Evolutionary conservation across 2,329 filamentous ascomycete species (phyloP).

Genomic region (Aspergillus sp.): DNA sequence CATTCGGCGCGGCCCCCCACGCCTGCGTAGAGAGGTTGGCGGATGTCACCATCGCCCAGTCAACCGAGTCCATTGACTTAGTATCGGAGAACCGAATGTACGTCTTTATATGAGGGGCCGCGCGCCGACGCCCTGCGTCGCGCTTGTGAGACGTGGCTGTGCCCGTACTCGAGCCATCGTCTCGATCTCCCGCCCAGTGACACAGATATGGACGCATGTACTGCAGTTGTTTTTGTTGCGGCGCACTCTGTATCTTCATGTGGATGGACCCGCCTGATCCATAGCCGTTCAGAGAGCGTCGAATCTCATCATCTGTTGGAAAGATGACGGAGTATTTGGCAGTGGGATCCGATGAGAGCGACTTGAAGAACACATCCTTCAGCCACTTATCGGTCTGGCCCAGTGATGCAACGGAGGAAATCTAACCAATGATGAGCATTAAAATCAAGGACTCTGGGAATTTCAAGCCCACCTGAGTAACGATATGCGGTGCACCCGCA

Average conservation of each 20-base stretch:
- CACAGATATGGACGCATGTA: constrained; percentile 69
- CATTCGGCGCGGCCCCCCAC: constrained; percentile 67
- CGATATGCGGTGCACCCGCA: constrained; percentile 30
- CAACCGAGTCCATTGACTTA: constrained; percentile 50
- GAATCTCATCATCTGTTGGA: constrained; percentile 75
- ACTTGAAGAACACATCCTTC: constrained; percentile 58
- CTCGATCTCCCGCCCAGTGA: constrained; percentile 68
- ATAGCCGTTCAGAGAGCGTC: constrained; percentile 74
- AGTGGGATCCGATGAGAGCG: constrained; percentile 30
- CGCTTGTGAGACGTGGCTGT: constrained; percentile 6
- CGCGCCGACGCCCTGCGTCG: constrained; percentile 62
- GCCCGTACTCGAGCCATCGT: background rate
- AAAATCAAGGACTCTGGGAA: background rate
- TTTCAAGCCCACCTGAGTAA: constrained; percentile 29
- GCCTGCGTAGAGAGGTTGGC: constrained; percentile 89
- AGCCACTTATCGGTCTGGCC: constrained; percentile 72
- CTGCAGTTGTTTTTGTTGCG: constrained; percentile 70
- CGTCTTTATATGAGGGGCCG: constrained; percentile 86
- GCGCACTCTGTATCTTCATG: constrained; percentile 67
- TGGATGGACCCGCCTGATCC: constrained; percentile 75
- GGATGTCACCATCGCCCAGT: constrained; percentile 86
- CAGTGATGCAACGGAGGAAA: constrained; percentile 81
- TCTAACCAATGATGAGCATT: constrained; percentile 45
- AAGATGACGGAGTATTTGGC: constrained; percentile 71
- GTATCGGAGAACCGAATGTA: constrained; percentile 64